Conservation (phyloP, 2,329 filamentous ascomycete genomes). For the Beauveria bassiana region DNA sequence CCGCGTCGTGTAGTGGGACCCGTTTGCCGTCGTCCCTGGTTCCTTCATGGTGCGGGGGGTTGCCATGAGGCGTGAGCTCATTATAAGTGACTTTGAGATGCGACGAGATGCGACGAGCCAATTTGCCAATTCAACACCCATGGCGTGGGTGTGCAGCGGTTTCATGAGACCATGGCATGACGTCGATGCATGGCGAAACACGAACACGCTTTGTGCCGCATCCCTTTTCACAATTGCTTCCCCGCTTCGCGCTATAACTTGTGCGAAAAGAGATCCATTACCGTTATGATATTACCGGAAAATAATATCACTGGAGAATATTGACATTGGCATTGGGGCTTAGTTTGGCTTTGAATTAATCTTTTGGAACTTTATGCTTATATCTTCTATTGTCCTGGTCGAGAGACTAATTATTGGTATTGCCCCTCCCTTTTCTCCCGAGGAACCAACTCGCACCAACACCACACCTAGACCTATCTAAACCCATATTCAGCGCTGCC, state of each 20-base stretch:
- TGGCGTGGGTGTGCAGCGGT: not conserved
- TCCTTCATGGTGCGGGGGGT: not conserved
- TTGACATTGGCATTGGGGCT: no score
- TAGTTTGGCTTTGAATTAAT: no score
- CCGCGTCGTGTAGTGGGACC: not conserved
- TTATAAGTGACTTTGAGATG: not conserved
- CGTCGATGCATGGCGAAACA: not conserved
- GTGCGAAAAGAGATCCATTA: no score
- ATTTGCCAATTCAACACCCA: not conserved
- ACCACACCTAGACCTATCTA: not conserved
- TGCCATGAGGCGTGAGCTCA: not conserved
- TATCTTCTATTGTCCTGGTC: no score
- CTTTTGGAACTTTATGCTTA: no score
- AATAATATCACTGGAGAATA: no score
- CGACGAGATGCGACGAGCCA: not conserved
- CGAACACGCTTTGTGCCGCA: not conserved
- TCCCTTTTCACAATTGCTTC: not conserved
- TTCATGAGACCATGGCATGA: not conserved
- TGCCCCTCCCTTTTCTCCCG: not conserved
- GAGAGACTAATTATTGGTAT: no score
- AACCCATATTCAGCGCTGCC: conserved; percentile 46
- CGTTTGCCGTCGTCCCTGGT: not conserved
- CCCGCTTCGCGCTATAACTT: not conserved
- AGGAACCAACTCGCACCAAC: not conserved
- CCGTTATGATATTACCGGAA: no score